phyloP scores from a whole-genome alignment of 352 stramenopile species.

The Phytophthora kernoviae region DNA sequence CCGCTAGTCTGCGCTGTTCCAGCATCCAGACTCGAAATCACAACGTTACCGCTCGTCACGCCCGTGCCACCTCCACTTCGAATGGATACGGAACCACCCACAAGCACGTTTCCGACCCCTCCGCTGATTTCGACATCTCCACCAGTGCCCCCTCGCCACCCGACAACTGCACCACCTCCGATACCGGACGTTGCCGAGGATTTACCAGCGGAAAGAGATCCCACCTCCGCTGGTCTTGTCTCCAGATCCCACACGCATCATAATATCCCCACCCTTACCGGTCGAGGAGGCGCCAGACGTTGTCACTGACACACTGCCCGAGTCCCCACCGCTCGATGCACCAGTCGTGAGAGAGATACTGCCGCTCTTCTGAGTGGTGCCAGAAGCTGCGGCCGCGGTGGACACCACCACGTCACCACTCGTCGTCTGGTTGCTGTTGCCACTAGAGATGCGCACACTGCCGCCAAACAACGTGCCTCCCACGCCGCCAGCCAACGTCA shows the following conservation, averaged over 20 bases:
- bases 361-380: not conserved
- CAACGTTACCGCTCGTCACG: conserved; percentile 14
- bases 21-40: conserved; percentile 11
- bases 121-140: conserved; percentile 10
- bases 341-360: not conserved
- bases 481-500: not conserved
- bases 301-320: not conserved
- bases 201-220: conserved; percentile 9
- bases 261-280: conserved; percentile 10
- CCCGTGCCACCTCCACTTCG: conserved; percentile 19
- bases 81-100: conserved; percentile 22
- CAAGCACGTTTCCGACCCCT: not conserved
- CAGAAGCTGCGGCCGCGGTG: not conserved
- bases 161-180: conserved; percentile 3
- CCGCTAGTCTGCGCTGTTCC: not conserved
- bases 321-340: not conserved
- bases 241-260: conserved; percentile 3
- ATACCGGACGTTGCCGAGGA: conserved; percentile 8
- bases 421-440: not conserved
- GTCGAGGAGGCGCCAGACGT: conserved; percentile 6
- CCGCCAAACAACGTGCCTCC: conserved; percentile 2
- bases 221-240: not conserved
- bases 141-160: conserved; percentile 5
- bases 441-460: conserved; percentile 7
- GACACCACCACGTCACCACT: not conserved